Base-by-base conservation (phyloP, 495 filamentous ascomycete species). In the Aspergillus ostianus region DNA sequence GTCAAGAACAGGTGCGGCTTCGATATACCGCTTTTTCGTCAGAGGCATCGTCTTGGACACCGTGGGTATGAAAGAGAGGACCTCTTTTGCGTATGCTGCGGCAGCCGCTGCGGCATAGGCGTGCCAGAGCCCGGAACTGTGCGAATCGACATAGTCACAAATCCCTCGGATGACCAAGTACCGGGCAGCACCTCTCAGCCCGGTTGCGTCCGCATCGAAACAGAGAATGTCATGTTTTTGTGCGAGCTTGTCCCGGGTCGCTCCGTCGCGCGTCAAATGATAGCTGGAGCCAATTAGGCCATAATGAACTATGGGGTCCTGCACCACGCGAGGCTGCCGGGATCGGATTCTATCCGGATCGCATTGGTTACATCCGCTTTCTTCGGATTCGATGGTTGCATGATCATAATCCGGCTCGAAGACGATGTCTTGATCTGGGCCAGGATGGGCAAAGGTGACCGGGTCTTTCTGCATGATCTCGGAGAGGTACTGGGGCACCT, bases 121-220 rank as follows among this genome's bases (percentile, higher is more conserved):
- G 15, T 78, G 74, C 75, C 74, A 77, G 13, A 59, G 45, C 49
- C 70, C 56, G 51, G 66, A 67, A 45, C 65, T 73, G 29, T 77
- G 74, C 21, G 71, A 72, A 59, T 78, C 74, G 36, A 69, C 63
- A 62, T 77, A 78, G 60, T 77, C 70, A 47, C 71, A 73, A 30
- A 77, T 71, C 49, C 75, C 75, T 64, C 71, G 64, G 47, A 78
- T 74, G 44, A 76, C 67, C n/a, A 77, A 49, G 52, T 61, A 76
- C 21, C 59, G 64, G 51, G 66, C 53, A 32, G 51, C 27, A 59
- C 70, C 61, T 60, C 55, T 67, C 45, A 78, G 51, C 2, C 73
- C 70, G 20, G 69, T 68, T 13, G 69, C 74, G 54, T 75, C 76
- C 67, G 66, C 77, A 50, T 78, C 76, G 29, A 76, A 72, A 56